phyloP scores from a whole-genome alignment of 1,284 basidiomycete species.

The Puccinia hordei region DNA sequence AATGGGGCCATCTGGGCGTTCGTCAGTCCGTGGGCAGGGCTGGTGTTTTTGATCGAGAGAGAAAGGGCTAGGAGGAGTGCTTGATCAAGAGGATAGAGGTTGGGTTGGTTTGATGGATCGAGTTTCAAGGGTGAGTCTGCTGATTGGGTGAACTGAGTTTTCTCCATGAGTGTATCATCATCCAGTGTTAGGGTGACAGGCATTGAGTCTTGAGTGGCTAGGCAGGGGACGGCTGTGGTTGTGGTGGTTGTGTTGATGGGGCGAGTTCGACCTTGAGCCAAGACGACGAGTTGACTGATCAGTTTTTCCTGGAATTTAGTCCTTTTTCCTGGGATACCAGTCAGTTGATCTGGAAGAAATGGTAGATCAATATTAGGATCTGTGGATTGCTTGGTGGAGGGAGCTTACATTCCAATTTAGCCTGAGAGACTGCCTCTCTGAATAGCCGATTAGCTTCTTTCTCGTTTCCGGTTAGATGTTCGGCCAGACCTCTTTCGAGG shows the following conservation, averaged over 20 bases:
- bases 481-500: conserved; percentile 40
- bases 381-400: neutral
- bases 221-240: neutral
- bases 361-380: neutral
- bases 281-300: conserved; percentile 85
- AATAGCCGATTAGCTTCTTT: conserved; percentile 77
- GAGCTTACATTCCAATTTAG: conserved; percentile 69
- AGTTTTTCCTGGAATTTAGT: conserved; percentile 91
- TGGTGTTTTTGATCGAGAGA: conserved; percentile 82
- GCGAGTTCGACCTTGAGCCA: conserved; percentile 72
- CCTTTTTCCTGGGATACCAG: conserved; percentile 86
- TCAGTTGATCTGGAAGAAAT: conserved; percentile 69
- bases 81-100: conserved; percentile 86
- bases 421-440: conserved; percentile 73
- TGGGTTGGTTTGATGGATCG: conserved; percentile 52
- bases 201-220: conserved; percentile 55
- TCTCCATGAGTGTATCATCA: conserved; percentile 93
- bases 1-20: conserved; percentile 87
- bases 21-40: conserved; percentile 77
- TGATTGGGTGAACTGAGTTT: conserved; percentile 77
- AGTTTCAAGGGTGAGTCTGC: neutral
- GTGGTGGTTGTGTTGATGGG: neutral
- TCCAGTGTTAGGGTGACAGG: conserved; percentile 75
- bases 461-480: conserved; percentile 61
- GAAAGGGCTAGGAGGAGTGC: conserved; percentile 84